Base-by-base conservation (phyloP, 106 monocot species). In the Allium cepa region DNA sequence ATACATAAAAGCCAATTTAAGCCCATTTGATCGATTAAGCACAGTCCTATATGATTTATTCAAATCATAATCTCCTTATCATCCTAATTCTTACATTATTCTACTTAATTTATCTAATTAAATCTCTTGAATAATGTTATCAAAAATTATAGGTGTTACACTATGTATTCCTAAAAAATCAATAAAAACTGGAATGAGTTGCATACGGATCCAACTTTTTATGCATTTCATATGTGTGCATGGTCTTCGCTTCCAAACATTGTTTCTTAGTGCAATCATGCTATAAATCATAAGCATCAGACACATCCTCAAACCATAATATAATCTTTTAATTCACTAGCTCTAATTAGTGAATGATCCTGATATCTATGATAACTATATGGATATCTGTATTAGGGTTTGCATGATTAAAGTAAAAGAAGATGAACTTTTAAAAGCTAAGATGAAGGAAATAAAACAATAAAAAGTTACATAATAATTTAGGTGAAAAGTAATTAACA, bases 211-310 rank as follows among this genome's bases (percentile, higher is more conserved):
- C 22, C 22, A 22, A 22, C 22, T 22, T 22, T 22, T 22, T 22
- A 22, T 22, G 22, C 22, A 22, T 22, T 22, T 22, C 1, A 1
- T 22, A 22, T 22, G 22, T 22, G 22, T 22, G 22, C 53, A 55
- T 55, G 53, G 53, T 55, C 53, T 3, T 55, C 53, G 15, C 53
- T 55, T 55, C 53, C 53, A 55, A 55, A 55, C 53, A 55, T 55
- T 55, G 3, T 15, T 12, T 15, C 53, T 51, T 47, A 55, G 10
- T 55, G 56, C 46, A 16, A 28, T 68, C 50, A 56, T 56, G 53
- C 28, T 56, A 28, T 68, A 55, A 68, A 68, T 68, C 68, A 68
- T 68, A 56, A 28, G 68, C n/a, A 17, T 55, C 68, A 68, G 56
- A 51, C 46, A 47, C 49, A 64, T 64, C 49, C 64, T 48, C 36